Percentiles rank a stretch among this genome's conserved stretches.
Conservation (phyloP, 345 rosid genomes). For the Jatropha curcas region DNA sequence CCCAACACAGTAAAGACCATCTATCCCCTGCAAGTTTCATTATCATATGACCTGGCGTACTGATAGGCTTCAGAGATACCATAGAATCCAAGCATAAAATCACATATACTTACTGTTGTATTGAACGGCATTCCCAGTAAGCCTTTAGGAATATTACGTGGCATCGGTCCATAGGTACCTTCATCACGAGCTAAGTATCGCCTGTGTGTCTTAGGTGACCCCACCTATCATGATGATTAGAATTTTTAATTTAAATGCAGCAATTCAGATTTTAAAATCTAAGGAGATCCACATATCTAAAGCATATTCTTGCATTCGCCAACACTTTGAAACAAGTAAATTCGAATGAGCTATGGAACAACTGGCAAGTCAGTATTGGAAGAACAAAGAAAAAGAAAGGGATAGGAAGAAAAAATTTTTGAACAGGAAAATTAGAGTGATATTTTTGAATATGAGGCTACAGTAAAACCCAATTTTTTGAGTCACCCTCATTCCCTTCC, state of each 20-base stretch:
- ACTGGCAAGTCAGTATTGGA: neutral
- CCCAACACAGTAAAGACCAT: constrained; percentile 88
- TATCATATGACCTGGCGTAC: constrained; percentile 11
- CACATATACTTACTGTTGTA: constrained; percentile 60
- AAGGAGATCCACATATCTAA: neutral
- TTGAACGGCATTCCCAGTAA: constrained; percentile 95
- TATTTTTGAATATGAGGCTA: neutral
- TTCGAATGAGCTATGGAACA: too few relatives aligned
- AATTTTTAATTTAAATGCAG: neutral
- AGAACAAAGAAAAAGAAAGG: neutral
- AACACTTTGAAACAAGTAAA: too few relatives aligned
- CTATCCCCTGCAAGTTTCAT: constrained; percentile 56
- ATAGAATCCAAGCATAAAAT: neutral
- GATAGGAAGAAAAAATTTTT: neutral
- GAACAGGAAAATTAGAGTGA: neutral
- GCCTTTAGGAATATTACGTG: constrained; percentile 82
- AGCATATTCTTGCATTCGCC: neutral
- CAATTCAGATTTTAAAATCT: constrained; percentile 7
- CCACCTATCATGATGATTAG: constrained; percentile 48
- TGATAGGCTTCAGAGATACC: neutral
- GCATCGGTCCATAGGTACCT: constrained; percentile 97
- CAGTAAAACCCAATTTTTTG: neutral
- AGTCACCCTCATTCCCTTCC: neutral
- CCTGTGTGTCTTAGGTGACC: constrained; percentile 90
- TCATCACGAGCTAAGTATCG: constrained; percentile 78